Percentiles rank a stretch among this genome's conserved stretches.
Conservation (phyloP, 257 asterid genomes). For the Apocynum venetum region DNA sequence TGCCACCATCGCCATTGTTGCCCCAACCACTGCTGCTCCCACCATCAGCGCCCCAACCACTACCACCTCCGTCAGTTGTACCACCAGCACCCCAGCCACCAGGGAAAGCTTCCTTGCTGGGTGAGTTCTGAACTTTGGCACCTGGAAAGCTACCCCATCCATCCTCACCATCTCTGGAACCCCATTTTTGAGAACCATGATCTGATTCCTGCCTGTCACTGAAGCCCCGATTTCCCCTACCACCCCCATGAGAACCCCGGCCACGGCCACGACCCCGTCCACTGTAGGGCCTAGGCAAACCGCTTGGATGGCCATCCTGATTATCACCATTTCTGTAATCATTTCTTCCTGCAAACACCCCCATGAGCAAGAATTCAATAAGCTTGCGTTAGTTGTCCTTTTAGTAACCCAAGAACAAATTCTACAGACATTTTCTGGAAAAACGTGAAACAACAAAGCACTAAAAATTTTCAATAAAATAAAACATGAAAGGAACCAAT, state of each 20-base stretch:
- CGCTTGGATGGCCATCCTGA: slow-evolving; percentile 52
- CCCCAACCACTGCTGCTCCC: slow-evolving; percentile 20
- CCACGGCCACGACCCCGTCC: slow-evolving; percentile 49
- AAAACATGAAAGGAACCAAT: not conserved
- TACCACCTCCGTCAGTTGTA: not conserved
- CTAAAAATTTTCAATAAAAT: not conserved
- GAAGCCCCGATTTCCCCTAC: slow-evolving; percentile 36
- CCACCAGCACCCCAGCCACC: slow-evolving; percentile 45
- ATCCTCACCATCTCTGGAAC: slow-evolving; percentile 48
- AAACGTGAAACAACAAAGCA: not conserved
- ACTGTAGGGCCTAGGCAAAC: slow-evolving; percentile 54
- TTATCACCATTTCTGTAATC: slow-evolving; percentile 59
- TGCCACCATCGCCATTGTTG: slow-evolving; percentile 12
- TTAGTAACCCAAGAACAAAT: no score
- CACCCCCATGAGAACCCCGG: slow-evolving; percentile 34
- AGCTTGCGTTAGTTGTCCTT: not conserved
- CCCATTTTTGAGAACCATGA: slow-evolving; percentile 58
- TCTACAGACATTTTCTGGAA: not conserved
- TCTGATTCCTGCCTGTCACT: slow-evolving; percentile 48
- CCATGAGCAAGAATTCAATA: not conserved
- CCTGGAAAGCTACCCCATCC: slow-evolving; percentile 57
- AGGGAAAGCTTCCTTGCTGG: slow-evolving; percentile 19
- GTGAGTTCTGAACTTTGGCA: slow-evolving; percentile 43
- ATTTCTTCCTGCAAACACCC: slow-evolving; percentile 53
- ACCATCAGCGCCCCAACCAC: slow-evolving; percentile 37